Conservation (phyloP, 2,329 filamentous ascomycete species). For the Cladosporium sp. region DNA sequence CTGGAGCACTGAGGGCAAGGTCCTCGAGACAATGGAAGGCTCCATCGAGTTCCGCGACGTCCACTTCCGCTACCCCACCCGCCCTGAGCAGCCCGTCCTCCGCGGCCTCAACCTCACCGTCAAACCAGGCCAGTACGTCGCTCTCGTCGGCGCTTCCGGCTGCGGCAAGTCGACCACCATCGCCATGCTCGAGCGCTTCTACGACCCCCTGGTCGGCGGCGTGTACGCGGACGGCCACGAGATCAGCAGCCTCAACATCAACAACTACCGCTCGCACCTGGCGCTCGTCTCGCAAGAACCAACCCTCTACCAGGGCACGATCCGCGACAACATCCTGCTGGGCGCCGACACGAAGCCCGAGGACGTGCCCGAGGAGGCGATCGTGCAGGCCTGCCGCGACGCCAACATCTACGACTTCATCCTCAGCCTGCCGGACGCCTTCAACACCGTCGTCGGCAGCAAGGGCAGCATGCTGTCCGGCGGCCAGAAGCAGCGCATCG, state of each 20-base stretch:
- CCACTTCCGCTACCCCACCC: constrained; percentile 88
- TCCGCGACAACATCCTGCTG: constrained; percentile 83
- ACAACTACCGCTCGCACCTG: constrained; percentile 75
- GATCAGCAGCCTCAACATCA: constrained; percentile 73
- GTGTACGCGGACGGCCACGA: constrained; percentile 79
- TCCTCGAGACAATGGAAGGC: constrained; percentile 61
- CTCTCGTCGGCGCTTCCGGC: constrained; percentile 86
- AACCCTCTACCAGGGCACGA: constrained; percentile 86
- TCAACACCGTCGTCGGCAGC: constrained; percentile 57
- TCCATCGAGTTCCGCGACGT: constrained; percentile 85
- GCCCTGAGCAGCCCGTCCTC: constrained; percentile 85
- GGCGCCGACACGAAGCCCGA: constrained; percentile 55
- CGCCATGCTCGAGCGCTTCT: constrained; percentile 86
- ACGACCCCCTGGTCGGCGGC: constrained; percentile 75
- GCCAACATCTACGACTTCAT: constrained; percentile 94
- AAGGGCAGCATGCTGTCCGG: constrained; percentile 82
- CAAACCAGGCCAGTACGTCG: constrained; percentile 74
- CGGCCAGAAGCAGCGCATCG: constrained; percentile 91
- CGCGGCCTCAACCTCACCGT: constrained; percentile 71
- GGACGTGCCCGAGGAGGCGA: constrained; percentile 62
- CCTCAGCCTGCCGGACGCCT: constrained; percentile 62
- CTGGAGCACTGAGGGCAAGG: constrained; percentile 65
- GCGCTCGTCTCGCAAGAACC: constrained; percentile 92
- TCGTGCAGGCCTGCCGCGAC: constrained; percentile 76
- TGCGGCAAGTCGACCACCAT: constrained; percentile 95